These are phyloP conservation scores for Apiospora rasikravindrae DNA, from an alignment of 2,329 filamentous ascomycete species.

Conservation along the genomic window DNA sequence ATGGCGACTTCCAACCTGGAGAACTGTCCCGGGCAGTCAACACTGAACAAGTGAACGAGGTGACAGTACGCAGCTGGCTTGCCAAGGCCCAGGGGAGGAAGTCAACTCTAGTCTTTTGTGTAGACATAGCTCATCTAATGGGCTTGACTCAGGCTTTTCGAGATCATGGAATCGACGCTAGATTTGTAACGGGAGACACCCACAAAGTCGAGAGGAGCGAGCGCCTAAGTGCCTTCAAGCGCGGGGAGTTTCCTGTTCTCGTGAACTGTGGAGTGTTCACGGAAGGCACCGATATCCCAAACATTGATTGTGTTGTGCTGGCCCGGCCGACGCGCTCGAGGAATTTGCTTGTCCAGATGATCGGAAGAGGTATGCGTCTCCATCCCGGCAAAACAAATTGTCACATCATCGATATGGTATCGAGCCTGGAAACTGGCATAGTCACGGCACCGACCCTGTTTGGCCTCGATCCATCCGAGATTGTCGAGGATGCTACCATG, in stretches of 20 bases:
- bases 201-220: slow-evolving; percentile 69
- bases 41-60: slow-evolving; percentile 77
- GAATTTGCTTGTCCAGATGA: slow-evolving; percentile 98
- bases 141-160: slow-evolving; percentile 79
- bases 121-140: slow-evolving; percentile 82
- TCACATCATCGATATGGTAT: slow-evolving; percentile 96
- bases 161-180: slow-evolving; percentile 77
- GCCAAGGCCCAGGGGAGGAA: slow-evolving; percentile 74
- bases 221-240: slow-evolving; percentile 76
- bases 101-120: slow-evolving; percentile 93
- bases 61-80: slow-evolving; percentile 86
- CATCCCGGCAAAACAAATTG: slow-evolving; percentile 83
- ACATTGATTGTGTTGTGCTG: slow-evolving; percentile 91
- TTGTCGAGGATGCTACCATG: slow-evolving; percentile 71
- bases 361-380: slow-evolving; percentile 88
- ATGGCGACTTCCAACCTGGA: slow-evolving; percentile 79
- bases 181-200: slow-evolving; percentile 86
- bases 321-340: slow-evolving; percentile 87
- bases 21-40: slow-evolving; percentile 87
- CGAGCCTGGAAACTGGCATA: slow-evolving; percentile 81
- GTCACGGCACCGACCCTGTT: slow-evolving; percentile 92
- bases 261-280: slow-evolving; percentile 97
- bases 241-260: slow-evolving; percentile 80
- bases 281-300: slow-evolving; percentile 96
- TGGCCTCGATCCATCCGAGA: slow-evolving; percentile 81